Base-by-base conservation (phyloP, 176 grass and related monocot species). In the Avena insularis region DNA sequence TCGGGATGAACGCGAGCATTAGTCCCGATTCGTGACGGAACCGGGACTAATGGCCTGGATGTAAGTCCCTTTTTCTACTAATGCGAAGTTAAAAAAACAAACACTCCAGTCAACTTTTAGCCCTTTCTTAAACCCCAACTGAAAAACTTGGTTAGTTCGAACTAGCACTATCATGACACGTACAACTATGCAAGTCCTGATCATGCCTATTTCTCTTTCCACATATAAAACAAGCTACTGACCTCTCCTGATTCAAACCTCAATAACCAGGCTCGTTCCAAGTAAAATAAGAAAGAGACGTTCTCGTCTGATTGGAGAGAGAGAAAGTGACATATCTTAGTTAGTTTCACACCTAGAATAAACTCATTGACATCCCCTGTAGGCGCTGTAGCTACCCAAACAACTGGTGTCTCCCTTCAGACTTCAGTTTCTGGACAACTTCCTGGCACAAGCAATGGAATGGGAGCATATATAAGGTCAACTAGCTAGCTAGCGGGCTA, bases 291-390 rank as follows among this genome's bases (percentile, higher is more conserved):
- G 62, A 50, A 53, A 29, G 2, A 1, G 14, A 59, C 35, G 75
- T 80, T 57, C 75, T 71, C 46, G 33, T 21, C 65, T 87, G 81
- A 87, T 84, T 80, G 60, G 79, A 77, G 80, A 59, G 80, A 59
- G 62, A 82, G 68, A 75, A 27, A 35, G 81, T 36, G 63, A 51
- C 36, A 19, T n/a, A 38, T 77, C 86, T 66, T 20, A 71, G 60
- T 81, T 38, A 36, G 50, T 70, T 84, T 91, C 80, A 88, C 77
- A 77, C 66, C 36, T 59, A 54, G 56, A 87, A 43, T 68, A n/a
- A 48, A 8, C 33, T 50, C 75, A 50, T 87, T 84, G 54, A 29
- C 60, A 76, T 79, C 51, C 51, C 77, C 38, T 59, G 54, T 35
- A 62, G 50, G 10, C 15, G 21, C 62, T 14, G 45, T 16, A 33